Evolutionary conservation across 2,329 filamentous ascomycete species (phyloP).

Genomic region (Macrophomina tecta): DNA sequence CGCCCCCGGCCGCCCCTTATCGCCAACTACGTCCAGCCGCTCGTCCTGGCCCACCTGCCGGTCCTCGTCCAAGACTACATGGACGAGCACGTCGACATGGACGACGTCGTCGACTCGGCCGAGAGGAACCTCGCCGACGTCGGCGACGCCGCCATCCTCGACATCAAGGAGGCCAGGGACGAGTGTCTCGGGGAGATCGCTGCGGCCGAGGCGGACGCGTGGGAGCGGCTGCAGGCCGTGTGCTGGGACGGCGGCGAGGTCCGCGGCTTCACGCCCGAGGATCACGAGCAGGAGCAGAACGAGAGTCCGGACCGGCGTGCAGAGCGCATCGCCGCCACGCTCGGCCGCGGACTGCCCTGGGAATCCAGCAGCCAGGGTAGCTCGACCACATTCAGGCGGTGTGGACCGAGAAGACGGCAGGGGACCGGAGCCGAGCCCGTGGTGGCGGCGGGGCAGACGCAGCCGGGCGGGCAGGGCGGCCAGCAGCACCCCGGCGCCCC

Average conservation of each 20-base stretch:
- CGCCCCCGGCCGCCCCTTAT: background rate
- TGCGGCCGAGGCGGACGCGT: background rate
- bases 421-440: slow-evolving; percentile 3
- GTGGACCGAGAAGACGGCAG: background rate
- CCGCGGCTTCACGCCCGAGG: background rate
- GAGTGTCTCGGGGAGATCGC: slow-evolving; percentile 2
- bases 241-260: background rate
- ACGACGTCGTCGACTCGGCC: background rate
- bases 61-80: background rate
- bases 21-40: background rate
- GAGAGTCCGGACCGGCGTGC: background rate
- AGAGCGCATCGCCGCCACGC: background rate
- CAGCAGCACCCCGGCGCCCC: background rate
- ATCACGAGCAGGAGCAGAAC: background rate
- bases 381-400: background rate
- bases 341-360: background rate
- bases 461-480: background rate
- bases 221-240: background rate
- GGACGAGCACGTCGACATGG: background rate
- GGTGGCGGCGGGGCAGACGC: background rate
- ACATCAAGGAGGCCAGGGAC: background rate
- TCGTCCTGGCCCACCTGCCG: background rate
- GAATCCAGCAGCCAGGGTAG: background rate
- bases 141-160: background rate
- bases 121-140: background rate